Base-by-base conservation (phyloP, 768 basidiomycete species). In the Leccinum imitatum region DNA sequence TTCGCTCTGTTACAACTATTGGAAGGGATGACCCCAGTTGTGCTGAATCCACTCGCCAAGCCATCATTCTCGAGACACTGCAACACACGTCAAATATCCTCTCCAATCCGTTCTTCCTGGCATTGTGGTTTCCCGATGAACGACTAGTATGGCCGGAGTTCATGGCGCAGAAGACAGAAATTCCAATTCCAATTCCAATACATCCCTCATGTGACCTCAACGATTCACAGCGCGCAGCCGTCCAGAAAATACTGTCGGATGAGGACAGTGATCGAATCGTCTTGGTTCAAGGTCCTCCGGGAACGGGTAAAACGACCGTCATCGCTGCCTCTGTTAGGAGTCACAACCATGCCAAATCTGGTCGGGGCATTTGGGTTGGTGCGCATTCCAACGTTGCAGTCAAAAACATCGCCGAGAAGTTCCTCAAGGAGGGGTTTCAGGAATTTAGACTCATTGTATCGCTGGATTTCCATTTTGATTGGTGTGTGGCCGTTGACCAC, bases 1-100 rank as follows among this genome's bases (percentile, higher is more conserved):
- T 73, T 52, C 15, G 63, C 17, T 69, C 71, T 4, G 75, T 90
- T 46, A 79, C 70, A 8, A 81, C 86, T 3, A 71, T 81, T 46
- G 87, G 86, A 3, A 80, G 77, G 30, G 85, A 81, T 54, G 75
- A 73, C 25, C 81, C 79, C 0, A 90, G 87, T 1, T 74, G 63
- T 14, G 86, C 89, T 3, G 87, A 90, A 56, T 51, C 59, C 2
- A 3, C 15, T 19, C 71, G 75, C 5, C 61, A 64, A 15, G 51
- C n/a, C 5, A 39, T 73, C 47, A 59, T 76, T 13, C 69, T 71
- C 44, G 1, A 27, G 8, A 56, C 63, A 0, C 35, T 78, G 10
- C 71, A 73, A 27, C 9, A 50, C 4, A 17, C 0, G 9, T 50
- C 63, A 0, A 58, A 47, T 1, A 62, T 76, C 35, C 21, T 69